A percentile compares a stretch with the other conserved stretches of the same genome.
phyloP scores from a whole-genome alignment of 2,329 filamentous ascomycete species.

The Magnaporthales sp. region DNA sequence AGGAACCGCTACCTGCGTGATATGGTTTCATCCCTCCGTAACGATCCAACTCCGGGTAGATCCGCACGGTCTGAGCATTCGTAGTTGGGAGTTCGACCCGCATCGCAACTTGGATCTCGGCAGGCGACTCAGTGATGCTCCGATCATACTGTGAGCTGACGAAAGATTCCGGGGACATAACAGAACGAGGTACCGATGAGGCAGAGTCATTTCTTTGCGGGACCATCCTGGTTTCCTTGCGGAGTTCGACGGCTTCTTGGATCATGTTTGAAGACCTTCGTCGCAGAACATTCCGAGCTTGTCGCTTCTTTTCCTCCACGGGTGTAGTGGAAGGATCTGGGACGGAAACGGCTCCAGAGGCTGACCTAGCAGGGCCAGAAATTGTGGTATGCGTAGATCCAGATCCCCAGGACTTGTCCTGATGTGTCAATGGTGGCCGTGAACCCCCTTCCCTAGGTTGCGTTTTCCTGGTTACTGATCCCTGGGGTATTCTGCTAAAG shows the following conservation, averaged over 20 bases:
- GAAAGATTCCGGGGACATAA: slow-evolving; percentile 24
- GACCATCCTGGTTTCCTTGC: slow-evolving; percentile 23
- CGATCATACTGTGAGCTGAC: slow-evolving; percentile 29
- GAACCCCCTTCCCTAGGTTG: slow-evolving; percentile 15
- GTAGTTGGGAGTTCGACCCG: slow-evolving; percentile 30
- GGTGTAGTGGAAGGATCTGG: slow-evolving; percentile 25
- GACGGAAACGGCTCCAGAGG: slow-evolving; percentile 21
- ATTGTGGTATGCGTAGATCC: slow-evolving; percentile 15
- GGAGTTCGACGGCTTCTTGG: slow-evolving; percentile 24
- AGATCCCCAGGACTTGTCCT: slow-evolving; percentile 34
- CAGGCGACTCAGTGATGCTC: slow-evolving; percentile 32
- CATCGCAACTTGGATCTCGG: slow-evolving; percentile 32
- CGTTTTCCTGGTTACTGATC: slow-evolving; percentile 24
- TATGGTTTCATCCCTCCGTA: slow-evolving; percentile 41
- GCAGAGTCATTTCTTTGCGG: slow-evolving; percentile 31
- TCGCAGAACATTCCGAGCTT: slow-evolving; percentile 34
- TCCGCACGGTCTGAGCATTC: slow-evolving; percentile 31
- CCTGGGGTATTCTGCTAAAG: slow-evolving; percentile 29
- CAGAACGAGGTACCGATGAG: slow-evolving; percentile 31
- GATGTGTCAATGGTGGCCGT: slow-evolving; percentile 29
- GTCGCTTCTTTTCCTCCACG: slow-evolving; percentile 20
- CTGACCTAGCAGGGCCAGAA: slow-evolving; percentile 19
- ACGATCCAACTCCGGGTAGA: slow-evolving; percentile 54
- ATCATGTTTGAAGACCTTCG: slow-evolving; percentile 41
- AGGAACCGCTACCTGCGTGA: slow-evolving; percentile 21